Evolutionary conservation across 306 rosid species (phyloP).

Genomic region (Herpetospermum pedunculosum): DNA sequence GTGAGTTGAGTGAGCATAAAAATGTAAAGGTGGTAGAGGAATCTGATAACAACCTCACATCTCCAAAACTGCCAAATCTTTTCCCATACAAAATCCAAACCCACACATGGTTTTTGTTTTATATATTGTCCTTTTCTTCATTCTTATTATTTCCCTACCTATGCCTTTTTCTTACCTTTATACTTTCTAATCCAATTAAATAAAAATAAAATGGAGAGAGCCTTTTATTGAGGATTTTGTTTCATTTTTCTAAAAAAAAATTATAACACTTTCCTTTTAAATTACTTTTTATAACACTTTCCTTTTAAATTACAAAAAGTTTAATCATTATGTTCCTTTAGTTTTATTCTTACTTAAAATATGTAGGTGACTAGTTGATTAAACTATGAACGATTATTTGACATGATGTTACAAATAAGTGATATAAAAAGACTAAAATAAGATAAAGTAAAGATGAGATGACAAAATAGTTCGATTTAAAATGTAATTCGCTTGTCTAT

Average conservation of each 20-base stretch:
- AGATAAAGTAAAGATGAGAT: no score
- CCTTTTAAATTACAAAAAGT: neutral
- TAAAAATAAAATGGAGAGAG: neutral
- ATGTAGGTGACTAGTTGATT: no score
- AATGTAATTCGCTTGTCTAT: neutral
- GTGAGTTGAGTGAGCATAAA: neutral
- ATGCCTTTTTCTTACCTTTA: neutral
- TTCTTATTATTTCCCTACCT: neutral
- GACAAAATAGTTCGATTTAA: neutral
- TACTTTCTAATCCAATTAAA: neutral
- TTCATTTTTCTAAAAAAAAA: no score
- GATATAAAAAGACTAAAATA: no score
- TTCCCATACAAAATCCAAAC: slow-evolving; percentile 20
- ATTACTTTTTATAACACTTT: neutral
- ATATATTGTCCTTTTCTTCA: slow-evolving; percentile 20
- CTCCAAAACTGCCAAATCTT: slow-evolving; percentile 23
- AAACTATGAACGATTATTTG: neutral
- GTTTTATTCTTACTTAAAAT: no score
- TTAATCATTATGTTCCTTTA: neutral
- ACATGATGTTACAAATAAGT: neutral
- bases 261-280: neutral
- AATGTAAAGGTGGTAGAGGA: neutral
- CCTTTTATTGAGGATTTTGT: neutral
- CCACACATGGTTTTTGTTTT: slow-evolving; percentile 41
- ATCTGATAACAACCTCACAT: slow-evolving; percentile 28